Evolutionary conservation across 2,329 filamentous ascomycete species (phyloP), one percentile per base, ranked within the genome.

Genomic region (Calonectria ilicicola): DNA sequence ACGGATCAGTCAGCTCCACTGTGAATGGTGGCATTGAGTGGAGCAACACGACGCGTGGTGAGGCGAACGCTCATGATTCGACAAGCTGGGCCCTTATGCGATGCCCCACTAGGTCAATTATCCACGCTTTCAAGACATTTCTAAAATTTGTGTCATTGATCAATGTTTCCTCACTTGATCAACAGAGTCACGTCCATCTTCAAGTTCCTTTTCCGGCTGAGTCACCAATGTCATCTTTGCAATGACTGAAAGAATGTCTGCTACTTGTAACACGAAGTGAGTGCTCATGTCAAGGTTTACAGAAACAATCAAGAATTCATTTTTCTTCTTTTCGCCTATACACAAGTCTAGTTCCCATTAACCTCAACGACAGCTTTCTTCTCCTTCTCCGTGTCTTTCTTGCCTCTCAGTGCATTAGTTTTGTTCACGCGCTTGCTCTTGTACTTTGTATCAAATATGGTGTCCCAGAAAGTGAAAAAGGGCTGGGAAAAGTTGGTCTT

Each of bases 381-480:
- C 29, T 32, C 29, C 29, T 32, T 32, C 29, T 2, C 9, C 29
- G 9, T 60, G 60, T 77, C 73, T 15, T 44, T 72, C 62, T 78
- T 79, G 23, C 72, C 74, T 32, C 75, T 86, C 51, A 83, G 56
- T 40, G 29, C 84, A 10, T 84, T 84, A 38, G 85, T 85, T 62
- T 83, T 77, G 72, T 83, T 80, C 46, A 78, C 77, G 19, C 87
- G 87, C 70, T 88, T 92, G 62, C 94, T 94, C 72, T 90, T 91
- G 92, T 95, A 98, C 84, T 91, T 93, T 27, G 97, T 99, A 65
- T 93, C 92, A 26, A 98, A 87, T 29, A 95, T 81, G 58, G 90
- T 89, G 83, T 99, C 97, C 95, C 97, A 98, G 85, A 98, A 95
- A 60, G 94, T 98, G 86, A 98, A 98, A 86, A 96, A 97, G 3